Base-by-base conservation (phyloP, 768 basidiomycete species). In the Boletus tylopilopsis region DNA sequence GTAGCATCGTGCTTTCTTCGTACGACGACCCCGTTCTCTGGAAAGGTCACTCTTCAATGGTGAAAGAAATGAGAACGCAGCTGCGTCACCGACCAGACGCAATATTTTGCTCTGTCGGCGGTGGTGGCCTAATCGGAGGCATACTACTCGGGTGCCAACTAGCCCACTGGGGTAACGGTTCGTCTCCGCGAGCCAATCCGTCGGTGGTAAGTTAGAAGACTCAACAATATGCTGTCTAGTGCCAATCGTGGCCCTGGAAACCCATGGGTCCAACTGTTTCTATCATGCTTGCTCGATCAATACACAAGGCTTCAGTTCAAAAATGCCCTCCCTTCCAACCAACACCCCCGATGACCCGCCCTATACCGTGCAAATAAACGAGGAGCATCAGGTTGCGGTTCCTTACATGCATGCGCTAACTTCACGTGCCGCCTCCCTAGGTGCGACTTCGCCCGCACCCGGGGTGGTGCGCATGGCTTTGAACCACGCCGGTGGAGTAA, bases 101-200 rank as follows among this genome's bases (percentile, higher is more conserved):
- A 1, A 81, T 90, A 36, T 81, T 90, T 51, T 90, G 88, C 60
- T 82, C 82, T 45, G 85, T 90, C 12, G 89, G 89, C 32, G 88
- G 88, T 0, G 87, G 76, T 0, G 87, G 88, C 1, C 68, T 90
- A 0, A 66, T 87, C 4, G 85, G 82, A 10, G 89, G 89, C 0
- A 68, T 89, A 39, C 79, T 88, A 29, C 66, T 73, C 5, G 88
- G 88, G n/a, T 88, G 85, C 57, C 73, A 73, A 43, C 62, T 60
- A 3, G 75, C 78, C 3, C 79, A 77, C 18, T 91, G 89, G 88
- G 80, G 84, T 33, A 76, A 83, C 38, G 82, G 88, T 87, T 53
- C 54, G 76, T 51, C 22, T 34, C n/a, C n/a, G 39, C 18, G 16
- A 39, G 15, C 19, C 43, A 40, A 47, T 23, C 42, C 32, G 16